Base-by-base conservation (phyloP, 345 rosid species). In the Populus davidiana region DNA sequence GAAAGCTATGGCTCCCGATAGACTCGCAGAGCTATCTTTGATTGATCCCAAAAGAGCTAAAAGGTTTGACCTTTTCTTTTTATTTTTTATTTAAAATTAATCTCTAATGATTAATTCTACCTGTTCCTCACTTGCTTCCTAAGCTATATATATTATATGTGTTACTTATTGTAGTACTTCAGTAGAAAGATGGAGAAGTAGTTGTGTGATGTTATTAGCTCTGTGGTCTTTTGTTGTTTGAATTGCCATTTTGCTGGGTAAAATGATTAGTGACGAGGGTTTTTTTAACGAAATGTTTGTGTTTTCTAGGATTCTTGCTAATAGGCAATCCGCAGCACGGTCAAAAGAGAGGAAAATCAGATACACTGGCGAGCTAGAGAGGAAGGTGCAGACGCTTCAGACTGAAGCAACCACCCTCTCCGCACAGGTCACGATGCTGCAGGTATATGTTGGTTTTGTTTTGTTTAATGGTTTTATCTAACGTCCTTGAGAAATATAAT, bases 331-430 rank as follows among this genome's bases (percentile, higher is more conserved):
- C 5, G 98, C 97, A 0, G 98, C 98, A 2, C 86, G 98, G 31
- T 94, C 98, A 0, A 94, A 94, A 89, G 98, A 94, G 90, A 89
- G 98, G 88, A 94, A 93, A 81, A 85, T 87, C 56, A 79, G 92
- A 75, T 94, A 94, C 78, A 90, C 97, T 0, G 77, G 83, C 85
- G 98, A 94, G 88, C 86, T 94, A 71, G 99, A 95, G 86, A 95
- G 91, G 91, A 95, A 93, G 81, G 99, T 95, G 70, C 99, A 91
- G 88, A 95, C 99, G 20, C 98, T 95, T 83, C 99, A 95, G 86
- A 89, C 92, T 23, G 99, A 95, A 87, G 99, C 99, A 29, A 93
- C 99, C 39, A 93, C 91, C 27, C 89, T 95, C 72, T 95, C 99
- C n/a, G 99, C 99, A 4, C 98, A 94, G 85, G 95, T 94, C 82